These are phyloP conservation scores for Hemerocallis citrina DNA, from an alignment of 106 monocot genomes.

Conservation along the genomic window DNA sequence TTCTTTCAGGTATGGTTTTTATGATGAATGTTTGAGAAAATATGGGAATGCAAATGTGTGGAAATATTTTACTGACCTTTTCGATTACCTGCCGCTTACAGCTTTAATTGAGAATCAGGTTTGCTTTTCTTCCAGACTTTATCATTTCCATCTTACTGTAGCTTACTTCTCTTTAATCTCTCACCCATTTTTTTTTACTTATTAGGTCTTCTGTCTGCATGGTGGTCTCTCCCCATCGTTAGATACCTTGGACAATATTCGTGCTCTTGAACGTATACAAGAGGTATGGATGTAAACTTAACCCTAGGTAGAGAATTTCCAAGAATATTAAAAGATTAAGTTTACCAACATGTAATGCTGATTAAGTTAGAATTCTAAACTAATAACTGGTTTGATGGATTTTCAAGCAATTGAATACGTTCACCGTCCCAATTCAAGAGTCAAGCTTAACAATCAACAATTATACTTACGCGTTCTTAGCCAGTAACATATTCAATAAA, in stretches of 20 bases:
- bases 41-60: constrained; percentile 72
- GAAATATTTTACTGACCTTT: constrained; percentile 70
- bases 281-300: too few relatives aligned
- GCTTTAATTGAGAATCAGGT: constrained; percentile 64
- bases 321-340: too few relatives aligned
- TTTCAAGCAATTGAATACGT: too few relatives aligned
- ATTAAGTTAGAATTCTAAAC: too few relatives aligned
- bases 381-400: too few relatives aligned
- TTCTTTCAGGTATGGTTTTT: constrained; percentile 50
- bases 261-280: constrained; percentile 55
- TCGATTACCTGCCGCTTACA: constrained; percentile 59
- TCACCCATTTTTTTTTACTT: not conserved
- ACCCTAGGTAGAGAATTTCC: too few relatives aligned
- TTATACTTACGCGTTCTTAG: too few relatives aligned
- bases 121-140: not conserved
- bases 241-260: constrained; percentile 55
- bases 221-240: constrained; percentile 57
- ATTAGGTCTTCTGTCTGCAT: constrained; percentile 49
- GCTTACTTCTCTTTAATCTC: not conserved
- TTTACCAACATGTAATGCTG: too few relatives aligned
- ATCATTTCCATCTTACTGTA: not conserved
- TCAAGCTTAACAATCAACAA: too few relatives aligned
- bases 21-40: constrained; percentile 67
- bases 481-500: too few relatives aligned
- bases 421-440: too few relatives aligned